Evolutionary conservation across 2,329 filamentous ascomycete genomes (phyloP), one percentile per base, ranked within the genome.

Genomic region (Curvularia sp.): DNA sequence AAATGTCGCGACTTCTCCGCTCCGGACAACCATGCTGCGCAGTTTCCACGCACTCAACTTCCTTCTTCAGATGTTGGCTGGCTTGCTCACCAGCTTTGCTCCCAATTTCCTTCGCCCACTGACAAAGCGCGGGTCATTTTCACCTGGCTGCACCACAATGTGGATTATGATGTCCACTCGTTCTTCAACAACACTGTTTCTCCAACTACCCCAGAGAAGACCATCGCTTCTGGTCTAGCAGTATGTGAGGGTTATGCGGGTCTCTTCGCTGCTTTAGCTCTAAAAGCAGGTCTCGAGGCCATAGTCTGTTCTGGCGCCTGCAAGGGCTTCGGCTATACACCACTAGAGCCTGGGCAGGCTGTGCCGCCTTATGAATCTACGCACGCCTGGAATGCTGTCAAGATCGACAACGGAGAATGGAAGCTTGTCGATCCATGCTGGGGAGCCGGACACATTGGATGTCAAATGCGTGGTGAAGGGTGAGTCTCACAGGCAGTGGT

Each of bases 51-150:
- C 28, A 79, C 89, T 43, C 85, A 87, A 1, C 83, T 97, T 18
- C 92, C 92, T 43, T 87, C 89, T 0, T 78, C 80, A 3, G 83
- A 87, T 65, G 81, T 95, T 3, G 86, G 84, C 19, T 91, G 91
- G 80, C 83, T 99, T 23, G 93, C 93, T 0, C 84, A 86, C 50
- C 86, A 90, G 50, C 84, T 98, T 19, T 96, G 92, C 56, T 82
- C 84, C 3, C 89, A 90, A 0, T 97, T 98, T 72, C 79, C 87
- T 0, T 97, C 92, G 0, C 80, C 82, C 1, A 97, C 94, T 0
- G 94, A 98, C 77, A 97, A 97, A 79, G 94, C 95, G 2, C 86
- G 95, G 27, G 92, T 88, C 2, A 91, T 99, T 59, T 98, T 98
- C 74, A 92, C 91, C 1, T 99, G 95, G 95, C 87, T 93, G 39